These are phyloP conservation scores for Lolium perenne DNA, from an alignment of 176 grass and related monocot genomes.

Conservation along the genomic window DNA sequence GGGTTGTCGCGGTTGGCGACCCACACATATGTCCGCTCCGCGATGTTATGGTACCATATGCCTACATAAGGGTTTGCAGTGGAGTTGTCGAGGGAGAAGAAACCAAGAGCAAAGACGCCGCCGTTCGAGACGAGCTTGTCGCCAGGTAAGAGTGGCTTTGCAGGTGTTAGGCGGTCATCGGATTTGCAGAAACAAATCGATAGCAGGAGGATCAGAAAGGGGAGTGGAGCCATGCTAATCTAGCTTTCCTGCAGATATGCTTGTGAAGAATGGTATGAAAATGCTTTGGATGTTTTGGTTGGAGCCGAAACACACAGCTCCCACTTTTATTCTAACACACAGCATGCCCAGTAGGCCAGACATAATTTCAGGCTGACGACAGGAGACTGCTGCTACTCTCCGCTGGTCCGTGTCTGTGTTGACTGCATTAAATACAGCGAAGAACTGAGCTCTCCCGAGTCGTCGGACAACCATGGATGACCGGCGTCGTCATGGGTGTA, in stretches of 20 bases:
- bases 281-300: neutral
- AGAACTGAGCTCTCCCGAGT: neutral
- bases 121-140: conserved; percentile 39
- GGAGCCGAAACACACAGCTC: neutral
- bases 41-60: conserved; percentile 53
- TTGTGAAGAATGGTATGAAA: neutral
- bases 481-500: neutral
- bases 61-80: conserved; percentile 24
- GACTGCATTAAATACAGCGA: neutral
- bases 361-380: neutral
- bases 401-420: neutral
- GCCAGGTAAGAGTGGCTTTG: conserved; percentile 26
- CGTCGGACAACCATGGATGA: neutral
- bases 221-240: neutral
- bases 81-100: conserved; percentile 39
- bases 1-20: conserved; percentile 59
- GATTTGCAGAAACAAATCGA: conserved; percentile 28
- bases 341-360: neutral
- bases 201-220: conserved; percentile 10
- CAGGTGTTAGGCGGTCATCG: conserved; percentile 41
- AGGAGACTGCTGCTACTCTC: neutral
- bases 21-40: conserved; percentile 9
- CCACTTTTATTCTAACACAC: neutral
- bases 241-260: neutral
- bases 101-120: conserved; percentile 53